Base-by-base conservation (phyloP, 2,329 filamentous ascomycete genomes). In the Lachnellula suecica region DNA sequence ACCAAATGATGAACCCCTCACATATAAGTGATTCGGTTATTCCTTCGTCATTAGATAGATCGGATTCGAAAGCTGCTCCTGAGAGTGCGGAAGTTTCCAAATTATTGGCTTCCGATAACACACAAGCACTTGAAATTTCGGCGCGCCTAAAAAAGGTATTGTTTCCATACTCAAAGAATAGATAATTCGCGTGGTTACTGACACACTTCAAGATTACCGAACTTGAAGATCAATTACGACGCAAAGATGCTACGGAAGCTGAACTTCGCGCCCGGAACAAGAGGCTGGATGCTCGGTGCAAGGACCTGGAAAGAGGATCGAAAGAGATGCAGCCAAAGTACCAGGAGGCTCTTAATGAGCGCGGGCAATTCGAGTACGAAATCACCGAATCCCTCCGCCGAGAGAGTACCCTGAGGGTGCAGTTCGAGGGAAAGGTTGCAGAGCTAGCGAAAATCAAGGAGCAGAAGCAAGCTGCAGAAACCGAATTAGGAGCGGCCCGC, bases 291-390 rank as follows among this genome's bases (percentile, higher is more conserved):
- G 64, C 62, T 19, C 74, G 79, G 44, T 63, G 78, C 15, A 72
- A 75, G 25, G 76, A 76, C 17, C 72, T 77, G 47, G 68, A 74
- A 44, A 69, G 68, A 20, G 77, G 77, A 2, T 64, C 76, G 2
- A 68, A 69, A 20, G 66, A 67, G 5, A 73, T 82, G 4, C 75
- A 81, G 45, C 64, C 68, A 7, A 73, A 72, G 40, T 77, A 76
- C 52, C 74, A 78, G 57, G 70, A 70, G 13, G 79, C 81, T 2
- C 64, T 83, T 4, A 68, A 75, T 51, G 81, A 84, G 20, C 76
- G 79, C 29, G 71, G 77, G 37, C 74, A 82, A 58, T 70, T 66
- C 19, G 71, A 82, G 27, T 73, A 73, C 45, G 67, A 72, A 35
- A 63, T 59, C 4, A 70, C 70, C 2, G 38, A 57, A 20, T 42